These are phyloP conservation scores for Aspergillus puulaauensis DNA, from an alignment of 2,329 filamentous ascomycete species.

Conservation along the genomic window DNA sequence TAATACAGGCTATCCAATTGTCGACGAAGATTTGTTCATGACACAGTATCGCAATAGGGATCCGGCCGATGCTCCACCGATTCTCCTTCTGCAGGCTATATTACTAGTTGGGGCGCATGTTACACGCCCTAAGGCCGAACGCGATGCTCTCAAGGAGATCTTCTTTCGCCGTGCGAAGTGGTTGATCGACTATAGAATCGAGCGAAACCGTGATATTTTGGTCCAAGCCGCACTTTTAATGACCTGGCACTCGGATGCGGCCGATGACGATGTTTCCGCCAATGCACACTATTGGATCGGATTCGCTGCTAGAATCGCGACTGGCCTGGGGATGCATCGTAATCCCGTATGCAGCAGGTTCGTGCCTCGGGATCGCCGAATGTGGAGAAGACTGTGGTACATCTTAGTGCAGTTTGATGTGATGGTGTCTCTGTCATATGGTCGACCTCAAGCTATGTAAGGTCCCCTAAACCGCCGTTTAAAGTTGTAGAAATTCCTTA, in stretches of 20 bases:
- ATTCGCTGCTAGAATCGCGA: constrained; percentile 52
- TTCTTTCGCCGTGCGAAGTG: constrained; percentile 56
- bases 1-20: constrained; percentile 53
- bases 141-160: constrained; percentile 47
- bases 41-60: constrained; percentile 49
- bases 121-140: constrained; percentile 38
- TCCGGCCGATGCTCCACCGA: constrained; percentile 45
- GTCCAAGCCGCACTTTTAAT: constrained; percentile 57
- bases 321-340: constrained; percentile 56
- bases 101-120: constrained; percentile 55
- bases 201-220: constrained; percentile 54
- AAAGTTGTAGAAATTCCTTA: not conserved
- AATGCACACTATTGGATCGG: constrained; percentile 57
- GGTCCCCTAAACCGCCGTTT: constrained; percentile 10
- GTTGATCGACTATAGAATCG: constrained; percentile 54
- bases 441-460: constrained; percentile 53
- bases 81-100: constrained; percentile 53
- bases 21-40: constrained; percentile 55
- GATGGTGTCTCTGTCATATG: constrained; percentile 47
- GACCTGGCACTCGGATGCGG: constrained; percentile 56
- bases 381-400: constrained; percentile 47
- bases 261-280: constrained; percentile 55
- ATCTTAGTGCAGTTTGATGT: constrained; percentile 47
- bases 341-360: constrained; percentile 43
- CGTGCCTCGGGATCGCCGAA: constrained; percentile 41